Conservation (phyloP, 2,329 filamentous ascomycete genomes). For the Didymella exigua region DNA sequence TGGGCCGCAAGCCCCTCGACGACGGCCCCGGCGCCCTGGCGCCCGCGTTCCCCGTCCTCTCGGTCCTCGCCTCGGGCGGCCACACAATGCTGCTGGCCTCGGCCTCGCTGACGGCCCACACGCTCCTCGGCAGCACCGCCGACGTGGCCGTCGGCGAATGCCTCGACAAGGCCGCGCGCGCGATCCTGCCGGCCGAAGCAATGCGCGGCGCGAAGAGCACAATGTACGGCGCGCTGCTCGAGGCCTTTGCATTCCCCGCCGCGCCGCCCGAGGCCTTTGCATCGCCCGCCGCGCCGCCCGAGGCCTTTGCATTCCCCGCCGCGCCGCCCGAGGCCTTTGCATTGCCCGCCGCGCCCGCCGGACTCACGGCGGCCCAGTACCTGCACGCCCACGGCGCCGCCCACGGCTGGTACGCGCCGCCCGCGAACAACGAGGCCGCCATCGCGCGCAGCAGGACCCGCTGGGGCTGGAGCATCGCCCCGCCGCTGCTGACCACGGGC, state of each 20-base stretch:
- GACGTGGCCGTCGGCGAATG: conserved; percentile 90
- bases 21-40: conserved; percentile 13
- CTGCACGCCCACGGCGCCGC: conserved; percentile 15
- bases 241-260: conserved; percentile 72
- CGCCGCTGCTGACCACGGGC: conserved; percentile 64
- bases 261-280: conserved; percentile 61
- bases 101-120: conserved; percentile 68
- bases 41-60: conserved; percentile 81
- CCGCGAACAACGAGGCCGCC: conserved; percentile 64
- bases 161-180: conserved; percentile 83
- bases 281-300: conserved; percentile 52
- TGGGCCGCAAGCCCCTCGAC: conserved; percentile 12
- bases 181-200: conserved; percentile 68
- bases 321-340: conserved; percentile 61
- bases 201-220: conserved; percentile 64
- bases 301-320: conserved; percentile 68
- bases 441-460: conserved; percentile 52
- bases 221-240: conserved; percentile 81
- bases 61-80: conserved; percentile 87
- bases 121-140: conserved; percentile 72
- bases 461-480: conserved; percentile 71
- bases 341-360: conserved; percentile 52
- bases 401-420: conserved; percentile 63
- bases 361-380: conserved; percentile 30
- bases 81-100: conserved; percentile 88